Evolutionary conservation across 176 grass and related monocot species (phyloP).

Genomic region (Chrysopogon serrulatus): DNA sequence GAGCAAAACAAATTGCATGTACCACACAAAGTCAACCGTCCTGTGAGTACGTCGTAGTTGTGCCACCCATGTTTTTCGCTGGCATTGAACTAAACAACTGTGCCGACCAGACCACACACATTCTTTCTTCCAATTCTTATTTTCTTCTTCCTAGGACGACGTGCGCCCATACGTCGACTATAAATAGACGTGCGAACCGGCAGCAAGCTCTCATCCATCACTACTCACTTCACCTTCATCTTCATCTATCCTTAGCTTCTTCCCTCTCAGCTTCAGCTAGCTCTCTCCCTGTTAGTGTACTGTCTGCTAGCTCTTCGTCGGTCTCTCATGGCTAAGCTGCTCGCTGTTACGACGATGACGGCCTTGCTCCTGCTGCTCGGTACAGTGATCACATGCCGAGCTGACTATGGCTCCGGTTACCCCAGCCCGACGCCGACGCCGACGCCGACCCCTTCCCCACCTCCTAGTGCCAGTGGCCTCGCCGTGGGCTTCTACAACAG

Average conservation of each 20-base stretch:
- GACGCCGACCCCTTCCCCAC: not conserved
- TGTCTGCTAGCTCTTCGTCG: not conserved
- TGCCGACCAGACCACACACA: not conserved
- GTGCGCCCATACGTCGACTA: not conserved
- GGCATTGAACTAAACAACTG: not conserved
- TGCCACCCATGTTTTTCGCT: not conserved
- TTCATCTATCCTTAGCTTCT: no score
- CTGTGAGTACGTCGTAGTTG: not conserved
- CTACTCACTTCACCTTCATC: not conserved
- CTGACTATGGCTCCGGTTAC: not conserved
- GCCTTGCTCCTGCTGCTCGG: not conserved
- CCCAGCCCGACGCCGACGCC: not conserved
- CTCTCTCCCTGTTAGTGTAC: not conserved
- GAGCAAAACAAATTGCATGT: no score
- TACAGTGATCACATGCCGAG: not conserved
- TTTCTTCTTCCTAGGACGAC: not conserved
- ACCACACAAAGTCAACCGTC: not conserved
- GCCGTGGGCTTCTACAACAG: conserved; percentile 15
- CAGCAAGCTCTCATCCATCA: not conserved
- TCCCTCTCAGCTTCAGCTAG: not conserved
- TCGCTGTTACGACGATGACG: not conserved
- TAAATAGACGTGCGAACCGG: not conserved
- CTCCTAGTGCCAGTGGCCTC: not conserved
- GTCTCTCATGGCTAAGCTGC: not conserved
- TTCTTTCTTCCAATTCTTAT: not conserved